Conservation (phyloP, 371 early-diverging fungal species). For the Mucor lusitanicus region DNA sequence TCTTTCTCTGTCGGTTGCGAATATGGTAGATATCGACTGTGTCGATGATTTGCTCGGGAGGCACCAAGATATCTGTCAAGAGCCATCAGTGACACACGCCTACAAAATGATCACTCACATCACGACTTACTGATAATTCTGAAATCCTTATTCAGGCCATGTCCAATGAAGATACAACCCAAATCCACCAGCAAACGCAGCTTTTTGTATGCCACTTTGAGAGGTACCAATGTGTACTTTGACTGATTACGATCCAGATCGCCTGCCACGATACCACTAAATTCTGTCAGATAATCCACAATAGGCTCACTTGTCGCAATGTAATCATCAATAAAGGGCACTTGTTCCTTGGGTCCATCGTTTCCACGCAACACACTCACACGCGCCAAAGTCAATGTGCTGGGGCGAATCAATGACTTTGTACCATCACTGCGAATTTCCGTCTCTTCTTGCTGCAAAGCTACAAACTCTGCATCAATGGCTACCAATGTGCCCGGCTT, state of each 20-base stretch:
- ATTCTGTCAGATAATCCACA: conserved; percentile 90
- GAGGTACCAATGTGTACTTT: conserved; percentile 77
- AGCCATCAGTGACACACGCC: not conserved
- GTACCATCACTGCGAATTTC: conserved; percentile 94
- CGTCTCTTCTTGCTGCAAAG: conserved; percentile 83
- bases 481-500: conserved; percentile 74
- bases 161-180: conserved; percentile 92
- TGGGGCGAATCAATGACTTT: conserved; percentile 78
- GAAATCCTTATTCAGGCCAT: conserved; percentile 93
- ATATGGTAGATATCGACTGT: conserved; percentile 90
- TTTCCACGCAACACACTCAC: conserved; percentile 89
- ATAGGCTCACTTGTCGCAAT: conserved; percentile 82
- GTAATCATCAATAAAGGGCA: conserved; percentile 96
- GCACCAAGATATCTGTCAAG: conserved; percentile 75
- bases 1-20: conserved; percentile 75
- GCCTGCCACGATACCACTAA: conserved; percentile 85
- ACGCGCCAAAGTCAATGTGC: conserved; percentile 81
- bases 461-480: conserved; percentile 95
- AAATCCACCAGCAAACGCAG: conserved; percentile 85
- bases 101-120: not conserved
- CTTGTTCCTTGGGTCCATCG: conserved; percentile 63
- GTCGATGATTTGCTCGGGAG: conserved; percentile 86
- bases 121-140: conserved; percentile 76
- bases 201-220: conserved; percentile 89
- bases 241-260: conserved; percentile 80